Base-by-base conservation (phyloP, 345 rosid genomes). In the Barbarea vulgaris region DNA sequence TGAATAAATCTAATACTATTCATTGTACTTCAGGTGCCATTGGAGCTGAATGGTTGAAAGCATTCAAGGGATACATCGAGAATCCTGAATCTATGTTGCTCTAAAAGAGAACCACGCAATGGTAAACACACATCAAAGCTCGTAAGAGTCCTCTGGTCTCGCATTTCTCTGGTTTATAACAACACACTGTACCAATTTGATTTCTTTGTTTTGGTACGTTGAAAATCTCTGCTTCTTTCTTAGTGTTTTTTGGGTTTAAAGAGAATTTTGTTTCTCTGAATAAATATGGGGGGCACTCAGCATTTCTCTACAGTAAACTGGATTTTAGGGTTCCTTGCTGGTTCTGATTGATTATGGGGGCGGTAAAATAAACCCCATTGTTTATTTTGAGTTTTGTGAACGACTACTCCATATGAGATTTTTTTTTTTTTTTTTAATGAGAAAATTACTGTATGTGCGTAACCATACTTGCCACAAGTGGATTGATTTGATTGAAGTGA, bases 41-140 rank as follows among this genome's bases (percentile, higher is more conserved):
- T 15, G 99, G 99, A 53, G 99, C 99, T 2, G 99, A 90, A 78
- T 95, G 97, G 98, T 80, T 92, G 79, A 95, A 93, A 82, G 94
- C 96, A 59, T 95, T 95, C 82, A 93, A 93, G 24, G 90, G 93
- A 8, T 95, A 88, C 88, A 83, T 89, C 5, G 99, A 95, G 86
- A 93, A 89, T 75, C 98, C 99, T 7, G 93, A 87, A 83, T 87
- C 98, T 5, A 95, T 93, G 99, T 80, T 95, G 80, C 94, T 93
- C 25, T 95, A 77, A 83, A 33, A 31, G 39, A 71, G 34, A 61
- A 48, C 6, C 39, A 46, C 58, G 12, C 54, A 37, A 19, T 34
- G 34, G 18, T 30, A 53, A 69, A 41, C 50, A 48, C 68, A 58
- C 73, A 19, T 50, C 13, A 47, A 66, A 69, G 61, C 52, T 74